Base-by-base conservation (phyloP, 306 rosid genomes). In the Vigna mungo region DNA sequence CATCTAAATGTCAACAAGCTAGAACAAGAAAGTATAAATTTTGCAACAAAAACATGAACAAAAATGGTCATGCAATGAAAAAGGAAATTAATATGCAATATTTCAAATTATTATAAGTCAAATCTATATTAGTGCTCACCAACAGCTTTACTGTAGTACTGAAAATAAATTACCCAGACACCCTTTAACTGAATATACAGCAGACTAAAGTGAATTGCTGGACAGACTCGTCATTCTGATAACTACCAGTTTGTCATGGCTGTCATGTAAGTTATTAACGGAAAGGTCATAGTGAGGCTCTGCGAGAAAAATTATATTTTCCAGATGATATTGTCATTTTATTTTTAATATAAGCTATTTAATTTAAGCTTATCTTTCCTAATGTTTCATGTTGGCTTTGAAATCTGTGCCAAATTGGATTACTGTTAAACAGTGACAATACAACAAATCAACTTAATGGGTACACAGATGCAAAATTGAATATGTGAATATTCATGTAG, bases 21-120 rank as follows among this genome's bases (percentile, higher is more conserved):
- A 68, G 72, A 17, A 13, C 81, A 81, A 67, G 41, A 78, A 37
- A 47, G 41, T 43, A 47, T 55, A 46, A 27, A 44, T 62, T 65
- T 52, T 30, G 49, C 41, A 65, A 68, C 56, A 68, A 70, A 51
- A 41, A 74, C 37, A 80, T 72, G 47, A 66, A 54, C 60, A 68
- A 59, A 47, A 25, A 58, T 4, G 52, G 30, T 32, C 63, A 64
- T 51, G n/a, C 52, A 71, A 18, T 72, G 20, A 79, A 60, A 39
- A 5, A 25, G 69, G 63, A 66, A 75, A 37, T 54, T 41, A 39
- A 41, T 23, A 67, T 23, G 6, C 12, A 67, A 21, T 21, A 9
- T 9, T 73, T 59, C 52, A 54, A 79, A 68, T 44, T 58, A 52
- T 54, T 34, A 52, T 39, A 64, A 59, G 8, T 34, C 27, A 59